A percentile compares a stretch with the other conserved stretches of the same genome.
These are phyloP conservation scores for Aspergillus oerlinghausenensis DNA, from an alignment of 2,329 filamentous ascomycete genomes.

Conservation along the genomic window DNA sequence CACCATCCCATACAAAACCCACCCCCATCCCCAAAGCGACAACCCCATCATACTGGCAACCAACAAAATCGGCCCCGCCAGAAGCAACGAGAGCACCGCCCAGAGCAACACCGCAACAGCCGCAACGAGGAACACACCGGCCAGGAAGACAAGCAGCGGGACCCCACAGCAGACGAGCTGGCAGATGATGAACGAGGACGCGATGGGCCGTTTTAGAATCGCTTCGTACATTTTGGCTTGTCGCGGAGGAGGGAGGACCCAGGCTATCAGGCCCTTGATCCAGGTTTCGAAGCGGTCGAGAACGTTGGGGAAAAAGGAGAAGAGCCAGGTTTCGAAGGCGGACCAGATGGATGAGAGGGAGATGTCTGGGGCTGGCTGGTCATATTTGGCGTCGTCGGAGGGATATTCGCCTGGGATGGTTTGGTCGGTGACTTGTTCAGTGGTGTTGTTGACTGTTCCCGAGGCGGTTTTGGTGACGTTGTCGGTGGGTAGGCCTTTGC, in stretches of 20 bases:
- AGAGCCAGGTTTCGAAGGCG: constrained; percentile 14
- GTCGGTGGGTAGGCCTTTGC: constrained; percentile 15
- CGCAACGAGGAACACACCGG: constrained; percentile 29
- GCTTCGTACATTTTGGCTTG: constrained; percentile 27
- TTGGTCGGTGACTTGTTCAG: constrained; percentile 15
- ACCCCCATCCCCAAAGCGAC: constrained; percentile 27
- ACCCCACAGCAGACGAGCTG: constrained; percentile 32
- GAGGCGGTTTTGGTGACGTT: constrained; percentile 12
- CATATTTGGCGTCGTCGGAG: constrained; percentile 15
- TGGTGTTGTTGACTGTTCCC: constrained; percentile 12
- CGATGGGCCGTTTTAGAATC: constrained; percentile 25
- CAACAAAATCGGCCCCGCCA: constrained; percentile 27
- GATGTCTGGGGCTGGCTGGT: constrained; percentile 14
- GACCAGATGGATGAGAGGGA: constrained; percentile 15
- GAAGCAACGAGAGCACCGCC: constrained; percentile 26
- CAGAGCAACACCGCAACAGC: constrained; percentile 28
- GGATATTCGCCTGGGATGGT: constrained; percentile 26
- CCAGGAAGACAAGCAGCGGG: constrained; percentile 30
- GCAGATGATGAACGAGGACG: constrained; percentile 29
- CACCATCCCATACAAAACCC: constrained; percentile 21
- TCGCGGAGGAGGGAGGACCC: constrained; percentile 23
- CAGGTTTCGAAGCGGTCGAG: constrained; percentile 25
- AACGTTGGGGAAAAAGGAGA: constrained; percentile 16
- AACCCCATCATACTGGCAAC: constrained; percentile 27
- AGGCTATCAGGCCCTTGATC: constrained; percentile 19